A percentile compares a stretch with the other conserved stretches of the same genome.
phyloP scores from a whole-genome alignment of 805 yeast genomes.

The Barnettozyma pratensis region DNA sequence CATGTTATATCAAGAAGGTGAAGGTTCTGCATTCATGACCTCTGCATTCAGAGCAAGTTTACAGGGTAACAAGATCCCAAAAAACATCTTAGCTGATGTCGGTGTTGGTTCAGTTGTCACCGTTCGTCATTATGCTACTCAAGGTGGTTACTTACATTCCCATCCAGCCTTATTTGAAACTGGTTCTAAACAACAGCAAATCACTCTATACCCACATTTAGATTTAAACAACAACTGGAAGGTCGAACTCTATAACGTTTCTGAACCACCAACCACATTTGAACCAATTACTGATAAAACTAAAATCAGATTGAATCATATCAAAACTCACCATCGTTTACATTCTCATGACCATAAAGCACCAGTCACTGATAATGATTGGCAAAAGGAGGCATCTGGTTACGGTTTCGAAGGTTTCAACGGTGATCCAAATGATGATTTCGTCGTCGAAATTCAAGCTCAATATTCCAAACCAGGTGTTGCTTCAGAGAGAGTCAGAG shows the following conservation, averaged over 20 bases:
- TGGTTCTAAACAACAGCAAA: slow-evolving; percentile 81
- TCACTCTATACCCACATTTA: slow-evolving; percentile 74
- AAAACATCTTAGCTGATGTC: slow-evolving; percentile 54
- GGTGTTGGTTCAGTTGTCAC: slow-evolving; percentile 69
- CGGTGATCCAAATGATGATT: slow-evolving; percentile 85
- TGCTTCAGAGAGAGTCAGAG: slow-evolving; percentile 53
- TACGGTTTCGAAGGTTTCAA: slow-evolving; percentile 73
- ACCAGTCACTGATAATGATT: slow-evolving; percentile 67
- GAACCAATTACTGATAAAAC: slow-evolving; percentile 62
- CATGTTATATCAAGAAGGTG: slow-evolving; percentile 55
- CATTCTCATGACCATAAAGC: slow-evolving; percentile 83
- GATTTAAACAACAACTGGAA: slow-evolving; percentile 72
- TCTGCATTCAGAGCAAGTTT: slow-evolving; percentile 67
- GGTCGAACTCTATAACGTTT: slow-evolving; percentile 60
- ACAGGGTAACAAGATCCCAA: slow-evolving; percentile 56
- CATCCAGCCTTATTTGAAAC: slow-evolving; percentile 66
- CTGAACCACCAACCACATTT: slow-evolving; percentile 52
- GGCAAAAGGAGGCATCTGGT: slow-evolving; percentile 79
- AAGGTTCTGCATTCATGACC: slow-evolving; percentile 67
- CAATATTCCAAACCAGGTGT: slow-evolving; percentile 42
- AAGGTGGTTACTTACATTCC: slow-evolving; percentile 82
- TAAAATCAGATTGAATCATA: slow-evolving; percentile 64
- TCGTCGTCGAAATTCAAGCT: slow-evolving; percentile 66
- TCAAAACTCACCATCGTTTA: slow-evolving; percentile 54
- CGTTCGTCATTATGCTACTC: slow-evolving; percentile 62